These are phyloP conservation scores for Monosporascus sp. DNA, from an alignment of 2,329 filamentous ascomycete species.

Conservation along the genomic window DNA sequence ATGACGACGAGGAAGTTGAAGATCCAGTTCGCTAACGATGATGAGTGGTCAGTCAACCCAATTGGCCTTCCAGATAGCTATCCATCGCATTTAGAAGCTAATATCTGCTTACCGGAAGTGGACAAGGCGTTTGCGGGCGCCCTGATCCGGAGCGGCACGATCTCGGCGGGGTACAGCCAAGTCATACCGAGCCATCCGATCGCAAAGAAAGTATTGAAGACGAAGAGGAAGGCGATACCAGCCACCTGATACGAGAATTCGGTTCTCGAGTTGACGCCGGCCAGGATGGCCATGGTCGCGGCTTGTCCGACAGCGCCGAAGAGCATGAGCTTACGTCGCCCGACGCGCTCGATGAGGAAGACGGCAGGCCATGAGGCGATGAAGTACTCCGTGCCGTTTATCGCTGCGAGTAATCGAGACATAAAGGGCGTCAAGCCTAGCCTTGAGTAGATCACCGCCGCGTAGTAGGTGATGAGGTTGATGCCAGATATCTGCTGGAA, in stretches of 20 bases:
- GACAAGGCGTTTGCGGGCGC: slow-evolving; percentile 54
- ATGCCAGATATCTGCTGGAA: slow-evolving; percentile 47
- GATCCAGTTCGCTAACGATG: slow-evolving; percentile 53
- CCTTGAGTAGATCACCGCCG: slow-evolving; percentile 43
- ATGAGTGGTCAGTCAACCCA: slow-evolving; percentile 4
- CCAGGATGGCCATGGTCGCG: slow-evolving; percentile 60
- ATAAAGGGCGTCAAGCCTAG: slow-evolving; percentile 50
- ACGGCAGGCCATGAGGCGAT: slow-evolving; percentile 55
- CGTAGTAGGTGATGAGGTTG: slow-evolving; percentile 40
- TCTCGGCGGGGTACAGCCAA: slow-evolving; percentile 57
- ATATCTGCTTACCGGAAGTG: slow-evolving; percentile 29
- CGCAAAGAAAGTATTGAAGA: slow-evolving; percentile 51
- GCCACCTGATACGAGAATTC: slow-evolving; percentile 22
- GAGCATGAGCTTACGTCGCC: slow-evolving; percentile 67
- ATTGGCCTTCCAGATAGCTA: too few species aligned
- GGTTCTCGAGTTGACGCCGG: slow-evolving; percentile 33
- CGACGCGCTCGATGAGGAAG: slow-evolving; percentile 61
- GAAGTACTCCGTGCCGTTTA: slow-evolving; percentile 45
- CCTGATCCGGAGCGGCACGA: slow-evolving; percentile 46
- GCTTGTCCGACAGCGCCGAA: slow-evolving; percentile 62
- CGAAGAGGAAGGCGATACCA: slow-evolving; percentile 38
- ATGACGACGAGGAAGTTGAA: slow-evolving; percentile 63
- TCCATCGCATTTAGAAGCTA: slow-evolving; percentile 19
- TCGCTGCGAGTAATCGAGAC: slow-evolving; percentile 53
- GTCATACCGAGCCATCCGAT: slow-evolving; percentile 49